Conservation (phyloP, 805 yeast species). For the Priceomyces haplophilus region DNA sequence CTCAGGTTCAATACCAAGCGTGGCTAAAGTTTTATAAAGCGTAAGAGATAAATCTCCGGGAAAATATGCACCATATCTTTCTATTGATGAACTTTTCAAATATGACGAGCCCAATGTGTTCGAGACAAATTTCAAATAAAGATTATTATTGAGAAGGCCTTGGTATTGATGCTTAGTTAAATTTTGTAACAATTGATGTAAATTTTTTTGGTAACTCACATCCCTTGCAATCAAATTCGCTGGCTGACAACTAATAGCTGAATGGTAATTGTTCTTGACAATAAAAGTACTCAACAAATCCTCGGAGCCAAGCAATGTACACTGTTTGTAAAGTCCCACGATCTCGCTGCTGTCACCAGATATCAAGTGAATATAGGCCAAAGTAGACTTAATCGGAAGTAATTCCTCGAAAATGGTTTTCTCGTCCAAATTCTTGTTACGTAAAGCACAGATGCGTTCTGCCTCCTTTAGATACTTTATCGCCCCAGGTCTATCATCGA, state of each 20-base stretch:
- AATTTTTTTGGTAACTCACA: constrained; percentile 31
- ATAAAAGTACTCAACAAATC: constrained; percentile 43
- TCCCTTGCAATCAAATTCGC: constrained; percentile 34
- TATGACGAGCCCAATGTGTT: constrained; percentile 35
- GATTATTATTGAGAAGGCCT: constrained; percentile 41
- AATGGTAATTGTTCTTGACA: constrained; percentile 43
- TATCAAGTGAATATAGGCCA: constrained; percentile 49
- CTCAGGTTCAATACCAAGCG: constrained; percentile 24
- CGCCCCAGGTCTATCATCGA: constrained; percentile 38
- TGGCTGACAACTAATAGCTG: constrained; percentile 20
- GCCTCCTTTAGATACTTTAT: constrained; percentile 47
- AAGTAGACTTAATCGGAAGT: constrained; percentile 60
- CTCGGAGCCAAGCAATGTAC: constrained; percentile 27
- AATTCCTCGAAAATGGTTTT: constrained; percentile 40
- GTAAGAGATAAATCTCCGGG: constrained; percentile 32
- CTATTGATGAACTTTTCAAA: constrained; percentile 18
- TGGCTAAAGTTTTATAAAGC: constrained; percentile 27
- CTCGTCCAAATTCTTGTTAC: constrained; percentile 42
- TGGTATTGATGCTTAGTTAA: constrained; percentile 38
- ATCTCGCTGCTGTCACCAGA: constrained; percentile 35
- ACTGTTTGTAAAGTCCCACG: constrained; percentile 29
- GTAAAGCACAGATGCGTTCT: constrained; percentile 35
- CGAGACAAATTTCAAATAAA: constrained; percentile 38
- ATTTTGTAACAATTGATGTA: constrained; percentile 30
- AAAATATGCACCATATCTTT: constrained; percentile 18